Evolutionary conservation across 257 asterid species (phyloP).

Genomic region (Euphrasia confusa): DNA sequence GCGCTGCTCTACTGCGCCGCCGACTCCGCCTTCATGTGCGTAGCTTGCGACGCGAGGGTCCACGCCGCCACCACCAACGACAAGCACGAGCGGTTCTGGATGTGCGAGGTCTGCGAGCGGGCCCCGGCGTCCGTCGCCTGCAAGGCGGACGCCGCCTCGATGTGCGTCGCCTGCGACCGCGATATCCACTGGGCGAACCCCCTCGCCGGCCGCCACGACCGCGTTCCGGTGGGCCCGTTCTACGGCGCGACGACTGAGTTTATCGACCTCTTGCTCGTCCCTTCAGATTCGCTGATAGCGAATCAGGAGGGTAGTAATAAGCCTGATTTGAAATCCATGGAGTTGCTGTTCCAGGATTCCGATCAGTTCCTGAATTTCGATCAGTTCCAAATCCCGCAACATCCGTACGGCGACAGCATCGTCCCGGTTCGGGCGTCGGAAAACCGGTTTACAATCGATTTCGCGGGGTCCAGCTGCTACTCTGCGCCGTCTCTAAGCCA

Average conservation of each 20-base stretch:
- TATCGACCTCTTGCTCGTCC: conserved; percentile 22
- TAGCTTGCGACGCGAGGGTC: conserved; percentile 49
- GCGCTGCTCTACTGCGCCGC: conserved; percentile 68
- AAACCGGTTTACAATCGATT: conserved; percentile 59
- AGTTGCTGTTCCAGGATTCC: conserved; percentile 49
- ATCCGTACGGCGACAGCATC: conserved; percentile 53
- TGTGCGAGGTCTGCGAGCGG: conserved; percentile 85
- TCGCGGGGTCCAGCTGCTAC: conserved; percentile 53
- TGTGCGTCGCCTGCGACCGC: conserved; percentile 66
- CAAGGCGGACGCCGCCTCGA: conserved; percentile 77
- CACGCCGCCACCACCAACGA: not conserved
- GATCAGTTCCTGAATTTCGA: conserved; percentile 65
- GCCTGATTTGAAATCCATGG: conserved; percentile 49
- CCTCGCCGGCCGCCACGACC: conserved; percentile 72
- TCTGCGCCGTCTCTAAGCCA: conserved; percentile 54
- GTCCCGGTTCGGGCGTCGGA: conserved; percentile 66
- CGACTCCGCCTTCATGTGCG: conserved; percentile 61
- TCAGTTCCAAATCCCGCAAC: conserved; percentile 32
- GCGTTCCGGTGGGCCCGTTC: conserved; percentile 60
- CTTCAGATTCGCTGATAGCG: conserved; percentile 38
- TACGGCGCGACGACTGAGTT: conserved; percentile 62
- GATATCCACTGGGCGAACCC: conserved; percentile 86
- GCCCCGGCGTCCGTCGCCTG: conserved; percentile 68
- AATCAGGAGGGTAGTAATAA: conserved; percentile 4
- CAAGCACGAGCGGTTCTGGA: conserved; percentile 72